phyloP scores from a whole-genome alignment of 495 filamentous ascomycete species.

The Trypethelium eluteriae region DNA sequence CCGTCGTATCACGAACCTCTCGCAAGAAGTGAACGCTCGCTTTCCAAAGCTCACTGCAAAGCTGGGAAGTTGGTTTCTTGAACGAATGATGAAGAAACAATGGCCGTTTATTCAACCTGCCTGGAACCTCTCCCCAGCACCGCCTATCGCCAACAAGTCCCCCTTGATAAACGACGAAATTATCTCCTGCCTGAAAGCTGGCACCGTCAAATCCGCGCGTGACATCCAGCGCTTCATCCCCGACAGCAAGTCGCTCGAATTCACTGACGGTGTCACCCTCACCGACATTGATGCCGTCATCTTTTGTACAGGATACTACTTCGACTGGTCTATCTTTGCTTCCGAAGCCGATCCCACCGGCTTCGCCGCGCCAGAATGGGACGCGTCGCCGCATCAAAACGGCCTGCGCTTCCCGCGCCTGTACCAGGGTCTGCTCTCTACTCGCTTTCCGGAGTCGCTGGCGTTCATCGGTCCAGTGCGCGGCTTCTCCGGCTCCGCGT shows the following conservation, averaged over 20 bases:
- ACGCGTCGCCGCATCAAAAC: constrained; percentile 1
- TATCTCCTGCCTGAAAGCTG: constrained; percentile 11
- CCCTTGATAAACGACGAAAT: constrained; percentile 3
- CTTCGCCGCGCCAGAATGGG: constrained; percentile 7
- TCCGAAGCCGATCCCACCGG: constrained; percentile 12
- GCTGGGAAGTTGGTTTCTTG: constrained; percentile 8
- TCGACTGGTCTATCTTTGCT: constrained; percentile 13
- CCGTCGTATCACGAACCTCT: not conserved
- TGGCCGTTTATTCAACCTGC: constrained; percentile 9
- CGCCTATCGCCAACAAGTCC: constrained; percentile 7
- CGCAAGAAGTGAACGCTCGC: constrained; percentile 8
- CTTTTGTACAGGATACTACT: constrained; percentile 19
- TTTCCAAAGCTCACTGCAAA: not conserved
- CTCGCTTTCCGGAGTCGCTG: constrained; percentile 14
- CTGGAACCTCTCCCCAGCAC: constrained; percentile 6
- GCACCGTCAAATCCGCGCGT: constrained; percentile 9
- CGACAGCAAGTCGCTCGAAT: constrained; percentile 12
- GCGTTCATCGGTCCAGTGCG: constrained; percentile 17
- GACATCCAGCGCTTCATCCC: constrained; percentile 7
- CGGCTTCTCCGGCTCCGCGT: constrained; percentile 13
- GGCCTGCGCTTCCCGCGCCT: constrained; percentile 15
- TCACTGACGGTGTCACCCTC: constrained; percentile 16
- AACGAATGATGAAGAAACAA: constrained; percentile 10
- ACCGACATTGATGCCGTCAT: constrained; percentile 17
- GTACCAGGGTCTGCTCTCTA: constrained; percentile 18